phyloP scores from a whole-genome alignment of 2,329 filamentous ascomycete genomes.

The Penicillium capsulatum region DNA sequence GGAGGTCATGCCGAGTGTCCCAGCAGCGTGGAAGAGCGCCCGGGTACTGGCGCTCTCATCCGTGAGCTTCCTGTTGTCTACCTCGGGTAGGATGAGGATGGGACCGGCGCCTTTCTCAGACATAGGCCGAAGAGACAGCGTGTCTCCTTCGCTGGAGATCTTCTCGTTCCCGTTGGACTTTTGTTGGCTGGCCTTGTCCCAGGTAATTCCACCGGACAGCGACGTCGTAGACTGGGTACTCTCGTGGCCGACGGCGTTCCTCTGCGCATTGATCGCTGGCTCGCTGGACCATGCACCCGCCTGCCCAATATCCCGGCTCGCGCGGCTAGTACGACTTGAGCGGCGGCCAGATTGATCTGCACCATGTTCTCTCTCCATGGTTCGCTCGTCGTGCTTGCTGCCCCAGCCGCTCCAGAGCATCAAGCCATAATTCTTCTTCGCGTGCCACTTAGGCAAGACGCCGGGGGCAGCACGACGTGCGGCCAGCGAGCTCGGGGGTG shows the following conservation, averaged over 20 bases:
- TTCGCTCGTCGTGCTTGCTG: slow-evolving; percentile 78
- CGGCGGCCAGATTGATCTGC: slow-evolving; percentile 18
- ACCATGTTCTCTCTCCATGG: slow-evolving; percentile 47
- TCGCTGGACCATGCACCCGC: slow-evolving; percentile 24
- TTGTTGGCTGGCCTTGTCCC: slow-evolving; percentile 10
- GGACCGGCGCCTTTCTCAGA: slow-evolving; percentile 21
- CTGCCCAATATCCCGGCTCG: slow-evolving; percentile 27
- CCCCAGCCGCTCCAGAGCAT: slow-evolving; percentile 84
- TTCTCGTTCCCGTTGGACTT: slow-evolving; percentile 2
- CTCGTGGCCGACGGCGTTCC: not conserved
- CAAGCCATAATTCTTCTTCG: slow-evolving; percentile 65
- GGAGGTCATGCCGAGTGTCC: slow-evolving; percentile 10
- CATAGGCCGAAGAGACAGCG: slow-evolving; percentile 9
- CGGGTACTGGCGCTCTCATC: slow-evolving; percentile 34
- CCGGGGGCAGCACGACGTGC: slow-evolving; percentile 53
- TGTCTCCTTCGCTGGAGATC: slow-evolving; percentile 5
- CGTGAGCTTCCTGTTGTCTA: slow-evolving; percentile 24
- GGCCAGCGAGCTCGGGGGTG: slow-evolving; percentile 79
- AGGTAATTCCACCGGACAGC: slow-evolving; percentile 2
- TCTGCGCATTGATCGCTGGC: slow-evolving; percentile 8
- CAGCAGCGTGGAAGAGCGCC: slow-evolving; percentile 18
- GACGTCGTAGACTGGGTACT: not conserved
- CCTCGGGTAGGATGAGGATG: slow-evolving; percentile 28
- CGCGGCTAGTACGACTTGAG: slow-evolving; percentile 25
- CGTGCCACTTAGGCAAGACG: slow-evolving; percentile 25